Conservation (phyloP, 2,329 filamentous ascomycete genomes). For the Boeremia lycopersici region DNA sequence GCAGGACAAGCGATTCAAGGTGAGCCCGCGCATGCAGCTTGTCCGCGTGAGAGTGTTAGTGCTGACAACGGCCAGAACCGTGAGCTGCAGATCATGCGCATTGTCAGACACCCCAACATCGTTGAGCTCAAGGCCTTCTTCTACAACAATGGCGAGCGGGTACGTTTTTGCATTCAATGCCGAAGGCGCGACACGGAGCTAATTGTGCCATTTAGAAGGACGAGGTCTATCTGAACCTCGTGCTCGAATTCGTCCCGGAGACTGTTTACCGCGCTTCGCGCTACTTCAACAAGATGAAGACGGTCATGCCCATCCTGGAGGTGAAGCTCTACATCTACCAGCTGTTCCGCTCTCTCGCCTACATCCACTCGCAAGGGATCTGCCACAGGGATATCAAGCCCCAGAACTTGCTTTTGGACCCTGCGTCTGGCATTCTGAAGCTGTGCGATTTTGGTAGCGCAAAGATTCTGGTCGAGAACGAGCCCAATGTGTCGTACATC, state of each 20-base stretch:
- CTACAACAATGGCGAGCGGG: conserved; percentile 97
- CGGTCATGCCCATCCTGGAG: conserved; percentile 97
- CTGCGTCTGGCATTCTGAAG: conserved; percentile 88
- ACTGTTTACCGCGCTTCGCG: conserved; percentile 97
- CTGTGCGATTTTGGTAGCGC: conserved; percentile 98
- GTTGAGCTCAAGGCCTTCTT: conserved; percentile 99
- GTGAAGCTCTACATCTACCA: conserved; percentile 99
- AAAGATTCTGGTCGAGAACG: conserved; percentile 97
- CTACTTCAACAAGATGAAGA: conserved; percentile 99
- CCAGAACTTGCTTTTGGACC: conserved; percentile 94
- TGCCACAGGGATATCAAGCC: conserved; percentile 99
- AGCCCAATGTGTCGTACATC: conserved; percentile 99
- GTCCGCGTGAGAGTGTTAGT: conserved; percentile 7
- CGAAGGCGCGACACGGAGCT: conserved; percentile 31
- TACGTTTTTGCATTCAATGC: conserved; percentile 56
- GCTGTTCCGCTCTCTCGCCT: conserved; percentile 95
- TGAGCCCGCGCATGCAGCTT: conserved; percentile 50
- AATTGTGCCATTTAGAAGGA: conserved; percentile 64
- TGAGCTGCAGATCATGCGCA: conserved; percentile 99
- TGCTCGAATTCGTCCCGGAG: conserved; percentile 97
- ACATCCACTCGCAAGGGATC: conserved; percentile 99
- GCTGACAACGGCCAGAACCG: conserved; percentile 73
- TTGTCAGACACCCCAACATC: conserved; percentile 98
- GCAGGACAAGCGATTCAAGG: conserved; percentile 99
- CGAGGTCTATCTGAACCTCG: conserved; percentile 97